Conservation (phyloP, 2,329 filamentous ascomycete genomes). For the Metarhizium robertsii region DNA sequence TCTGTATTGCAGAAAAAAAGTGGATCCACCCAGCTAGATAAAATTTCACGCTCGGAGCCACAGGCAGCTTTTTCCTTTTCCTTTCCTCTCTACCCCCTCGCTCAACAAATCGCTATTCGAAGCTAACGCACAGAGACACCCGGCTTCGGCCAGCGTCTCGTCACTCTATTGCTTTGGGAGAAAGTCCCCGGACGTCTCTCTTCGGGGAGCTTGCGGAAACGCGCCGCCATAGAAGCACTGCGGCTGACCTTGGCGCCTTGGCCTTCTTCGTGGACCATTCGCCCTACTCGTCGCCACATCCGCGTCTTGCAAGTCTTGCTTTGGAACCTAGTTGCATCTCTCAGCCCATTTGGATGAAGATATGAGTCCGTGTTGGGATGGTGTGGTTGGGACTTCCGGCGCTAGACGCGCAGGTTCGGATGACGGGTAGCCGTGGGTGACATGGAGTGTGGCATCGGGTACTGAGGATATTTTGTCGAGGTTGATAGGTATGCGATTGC, state of each 20-base stretch:
- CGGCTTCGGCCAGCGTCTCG: slow-evolving; percentile 21
- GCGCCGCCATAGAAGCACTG: slow-evolving; percentile 99
- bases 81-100: slow-evolving; percentile 59
- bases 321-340: slow-evolving; percentile 24
- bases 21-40: slow-evolving; percentile 13
- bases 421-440: slow-evolving; percentile 40
- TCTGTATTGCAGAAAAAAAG: neutral
- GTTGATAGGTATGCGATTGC: slow-evolving; percentile 99
- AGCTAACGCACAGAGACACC: slow-evolving; percentile 81
- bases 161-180: slow-evolving; percentile 75
- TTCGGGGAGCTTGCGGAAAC: slow-evolving; percentile 66
- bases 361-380: slow-evolving; percentile 60
- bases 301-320: slow-evolving; percentile 8
- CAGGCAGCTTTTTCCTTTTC: slow-evolving; percentile 14
- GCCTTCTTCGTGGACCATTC: slow-evolving; percentile 31
- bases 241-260: slow-evolving; percentile 67
- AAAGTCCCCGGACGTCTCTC: slow-evolving; percentile 97
- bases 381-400: slow-evolving; percentile 8
- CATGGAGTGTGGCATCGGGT: slow-evolving; percentile 30
- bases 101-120: slow-evolving; percentile 99
- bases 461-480: slow-evolving; percentile 75
- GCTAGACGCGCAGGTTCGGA: slow-evolving; percentile 16
- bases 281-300: slow-evolving; percentile 39
- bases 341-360: slow-evolving; percentile 66
- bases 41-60: slow-evolving; percentile 13